Evolutionary conservation across 1,139 yeast species (phyloP).

Genomic region (Debaryomyces coudertii): DNA sequence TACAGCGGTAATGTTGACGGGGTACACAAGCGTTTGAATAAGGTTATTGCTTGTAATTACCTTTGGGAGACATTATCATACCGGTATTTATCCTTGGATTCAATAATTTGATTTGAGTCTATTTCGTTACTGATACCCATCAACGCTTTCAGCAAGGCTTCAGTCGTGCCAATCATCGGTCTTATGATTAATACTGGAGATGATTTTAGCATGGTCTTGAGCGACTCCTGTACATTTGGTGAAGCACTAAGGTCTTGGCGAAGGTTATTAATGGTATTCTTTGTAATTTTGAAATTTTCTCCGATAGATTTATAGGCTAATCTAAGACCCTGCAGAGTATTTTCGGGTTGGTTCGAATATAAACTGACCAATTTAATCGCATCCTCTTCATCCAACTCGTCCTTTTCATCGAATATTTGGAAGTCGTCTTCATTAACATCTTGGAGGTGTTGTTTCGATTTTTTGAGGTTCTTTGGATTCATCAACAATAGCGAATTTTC

Average conservation of each 20-base stretch:
- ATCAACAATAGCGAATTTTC: constrained; percentile 18
- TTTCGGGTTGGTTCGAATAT: constrained; percentile 83
- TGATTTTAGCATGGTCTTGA: constrained; percentile 68
- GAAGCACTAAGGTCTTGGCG: constrained; percentile 62
- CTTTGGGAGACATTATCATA: constrained; percentile 5
- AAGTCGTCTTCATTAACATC: constrained; percentile 33
- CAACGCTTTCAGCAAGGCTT: constrained; percentile 79
- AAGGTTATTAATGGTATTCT: constrained; percentile 61
- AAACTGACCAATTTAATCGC: constrained; percentile 63
- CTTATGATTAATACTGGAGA: constrained; percentile 81
- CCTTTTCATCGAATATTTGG: constrained; percentile 20
- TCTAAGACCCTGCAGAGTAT: constrained; percentile 68
- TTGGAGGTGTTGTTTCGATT: constrained; percentile 19
- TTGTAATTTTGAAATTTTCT: constrained; percentile 67
- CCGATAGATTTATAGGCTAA: constrained; percentile 76
- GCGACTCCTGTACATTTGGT: constrained; percentile 68
- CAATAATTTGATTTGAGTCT: constrained; percentile 57
- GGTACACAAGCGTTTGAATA: not conserved
- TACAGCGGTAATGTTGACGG: too few relatives aligned
- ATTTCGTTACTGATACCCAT: constrained; percentile 84
- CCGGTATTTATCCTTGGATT: constrained; percentile 41
- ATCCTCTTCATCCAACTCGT: constrained; percentile 34
- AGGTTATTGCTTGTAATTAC: not conserved
- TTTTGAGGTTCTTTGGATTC: constrained; percentile 12
- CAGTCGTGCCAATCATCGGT: constrained; percentile 92